Evolutionary conservation across 805 yeast species (phyloP).

Genomic region (Candida lessepsii): DNA sequence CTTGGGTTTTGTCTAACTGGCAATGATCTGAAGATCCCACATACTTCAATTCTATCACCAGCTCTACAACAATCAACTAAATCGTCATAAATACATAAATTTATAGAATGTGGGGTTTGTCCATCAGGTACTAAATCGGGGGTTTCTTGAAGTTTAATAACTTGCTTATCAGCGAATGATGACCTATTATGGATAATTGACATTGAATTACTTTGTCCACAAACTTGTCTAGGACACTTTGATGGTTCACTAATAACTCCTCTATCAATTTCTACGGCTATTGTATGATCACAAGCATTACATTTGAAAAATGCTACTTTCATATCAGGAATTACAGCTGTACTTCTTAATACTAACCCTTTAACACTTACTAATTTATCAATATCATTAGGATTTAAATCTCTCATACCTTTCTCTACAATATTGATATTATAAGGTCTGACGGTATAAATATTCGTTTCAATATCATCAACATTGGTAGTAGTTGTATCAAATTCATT

Average conservation of each 20-base stretch:
- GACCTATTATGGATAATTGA: constrained; percentile 87
- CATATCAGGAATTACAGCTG: constrained; percentile 96
- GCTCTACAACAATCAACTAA: constrained; percentile 92
- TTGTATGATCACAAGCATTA: constrained; percentile 90
- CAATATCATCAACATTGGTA: constrained; percentile 62
- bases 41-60: constrained; percentile 93
- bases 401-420: constrained; percentile 76
- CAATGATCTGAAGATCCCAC: constrained; percentile 90
- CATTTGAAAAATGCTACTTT: constrained; percentile 95
- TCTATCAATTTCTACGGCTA: constrained; percentile 88
- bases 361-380: constrained; percentile 89
- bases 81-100: constrained; percentile 92
- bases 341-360: constrained; percentile 85
- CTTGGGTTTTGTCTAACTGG: constrained; percentile 87
- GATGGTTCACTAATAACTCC: constrained; percentile 94
- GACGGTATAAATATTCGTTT: constrained; percentile 77
- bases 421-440: constrained; percentile 84
- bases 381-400: constrained; percentile 88
- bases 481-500: constrained; percentile 22
- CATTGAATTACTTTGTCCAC: constrained; percentile 85
- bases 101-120: constrained; percentile 95
- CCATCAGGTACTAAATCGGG: constrained; percentile 98
- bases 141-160: constrained; percentile 89
- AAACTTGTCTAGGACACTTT: constrained; percentile 84
- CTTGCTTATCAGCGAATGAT: constrained; percentile 92